A percentile compares a stretch with the other conserved stretches of the same genome.
phyloP scores from a whole-genome alignment of 2,329 filamentous ascomycete species.

The Colletotrichum gigasporum region DNA sequence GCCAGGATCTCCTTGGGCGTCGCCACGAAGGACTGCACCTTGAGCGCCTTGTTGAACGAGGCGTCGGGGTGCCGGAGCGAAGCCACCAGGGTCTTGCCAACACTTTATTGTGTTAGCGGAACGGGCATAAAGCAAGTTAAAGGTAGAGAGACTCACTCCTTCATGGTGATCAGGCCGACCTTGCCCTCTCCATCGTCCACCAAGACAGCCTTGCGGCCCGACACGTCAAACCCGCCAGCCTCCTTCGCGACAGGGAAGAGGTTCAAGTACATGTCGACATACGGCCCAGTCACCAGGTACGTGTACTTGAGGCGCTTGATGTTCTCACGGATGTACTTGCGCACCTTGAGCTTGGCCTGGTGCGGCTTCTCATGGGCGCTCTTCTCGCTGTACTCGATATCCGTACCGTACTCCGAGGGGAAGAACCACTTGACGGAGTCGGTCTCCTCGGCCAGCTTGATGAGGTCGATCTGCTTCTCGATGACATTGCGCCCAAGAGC shows the following conservation, averaged over 20 bases:
- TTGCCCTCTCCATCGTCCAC: constrained; percentile 69
- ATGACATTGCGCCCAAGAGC: constrained; percentile 72
- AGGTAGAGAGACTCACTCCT: constrained; percentile 62
- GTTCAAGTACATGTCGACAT: constrained; percentile 69
- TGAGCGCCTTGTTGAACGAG: constrained; percentile 65
- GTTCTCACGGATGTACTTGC: constrained; percentile 65
- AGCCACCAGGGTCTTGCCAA: constrained; percentile 72
- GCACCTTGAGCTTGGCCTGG: constrained; percentile 75
- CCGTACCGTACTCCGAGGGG: constrained; percentile 74
- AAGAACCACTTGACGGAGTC: constrained; percentile 69
- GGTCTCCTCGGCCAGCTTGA: constrained; percentile 65
- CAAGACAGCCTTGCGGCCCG: constrained; percentile 65
- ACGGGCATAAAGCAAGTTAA: too few species aligned
- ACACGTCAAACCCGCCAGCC: constrained; percentile 68
- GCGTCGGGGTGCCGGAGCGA: constrained; percentile 65
- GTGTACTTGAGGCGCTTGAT: constrained; percentile 66
- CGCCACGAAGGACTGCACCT: constrained; percentile 76
- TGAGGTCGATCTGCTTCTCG: constrained; percentile 67
- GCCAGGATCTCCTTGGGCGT: constrained; percentile 69
- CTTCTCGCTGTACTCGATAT: constrained; percentile 67
- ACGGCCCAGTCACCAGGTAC: constrained; percentile 76
- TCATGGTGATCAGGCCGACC: constrained; percentile 76
- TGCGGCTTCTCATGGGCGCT: constrained; percentile 72
- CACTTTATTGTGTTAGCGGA: constrained; percentile 51
- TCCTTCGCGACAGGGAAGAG: constrained; percentile 47